Evolutionary conservation across 1,139 yeast species (phyloP), one percentile per base, ranked within the genome.

Genomic region (Blastobotrys apis): DNA sequence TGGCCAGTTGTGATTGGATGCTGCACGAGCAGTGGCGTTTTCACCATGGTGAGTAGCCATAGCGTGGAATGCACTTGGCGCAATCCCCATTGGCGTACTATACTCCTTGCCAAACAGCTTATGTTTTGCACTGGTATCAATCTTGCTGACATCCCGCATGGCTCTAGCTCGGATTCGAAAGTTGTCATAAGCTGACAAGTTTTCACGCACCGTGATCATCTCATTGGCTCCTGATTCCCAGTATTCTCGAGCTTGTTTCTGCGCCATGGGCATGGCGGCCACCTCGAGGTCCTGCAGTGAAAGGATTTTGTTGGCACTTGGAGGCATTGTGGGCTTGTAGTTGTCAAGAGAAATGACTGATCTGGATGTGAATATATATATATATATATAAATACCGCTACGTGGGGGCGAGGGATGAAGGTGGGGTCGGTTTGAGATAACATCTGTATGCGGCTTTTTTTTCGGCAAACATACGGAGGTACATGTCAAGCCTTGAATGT

Each of bases 31-130:
- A 9, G 69, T 65, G 10, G 68, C 69, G 2, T 66, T 65, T 57
- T 81, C 87, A 1, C 84, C 87, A 34, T 79, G 82, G 0, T 75
- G 74, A 53, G 76, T 78, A 1, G 85, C 86, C 64, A 79, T 69
- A 47, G 69, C 72, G 36, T 84, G 83, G 54, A 80, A 75, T 0
- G 85, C 86, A 30, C 81, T 74, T 0, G 87, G 85, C 10, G 84
- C 77, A 42, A 80, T 69, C 47, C 82, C 83, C 51, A 81, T 72
- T 5, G 88, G 88, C 2, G 74, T 67, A 15, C 65, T 59, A 20
- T 69, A 65, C 27, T 62, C 57, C 23, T 59, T 49, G 15, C 80
- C 80, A 39, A 75, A 64, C 54, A 77, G 49, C 17, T 43, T 44
- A 25, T 39, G 47, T 40, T 40, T 64, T 8, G 77, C 69, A 17